Base-by-base conservation (phyloP, 2,329 filamentous ascomycete species). In the Emydomyces testavorans region DNA sequence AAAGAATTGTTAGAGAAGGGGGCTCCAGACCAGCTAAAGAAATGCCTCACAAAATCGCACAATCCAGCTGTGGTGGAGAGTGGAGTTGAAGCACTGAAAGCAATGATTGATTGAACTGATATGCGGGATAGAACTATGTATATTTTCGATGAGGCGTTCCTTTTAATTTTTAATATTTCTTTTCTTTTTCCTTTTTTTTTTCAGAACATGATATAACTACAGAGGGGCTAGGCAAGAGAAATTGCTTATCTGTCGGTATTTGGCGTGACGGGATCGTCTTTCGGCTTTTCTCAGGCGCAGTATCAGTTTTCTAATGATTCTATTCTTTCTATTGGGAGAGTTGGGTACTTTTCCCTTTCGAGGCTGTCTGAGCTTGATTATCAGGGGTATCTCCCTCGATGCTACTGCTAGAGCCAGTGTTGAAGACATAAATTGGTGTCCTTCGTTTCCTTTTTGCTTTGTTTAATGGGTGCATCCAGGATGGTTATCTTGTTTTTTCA, bases 31-130 rank as follows among this genome's bases (percentile, higher is more conserved):
- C 69, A 77, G 2, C 61, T 95, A 51, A 88, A 80, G 58, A 74
- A 76, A 41, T 80, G 80, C 55, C 68, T 89, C 38, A 83, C 80
- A 69, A 79, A 78, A 63, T 82, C 78, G 40, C 74, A 79, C 50
- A 78, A 79, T 51, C 72, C 78, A 5, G 80, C 84, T 53, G 80
- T 94, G 20, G 60, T 94, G 42, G 76, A 83, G 58, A 70, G 82
- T 13, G 80, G 81, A 0, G 79, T 87, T 4, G 78, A 86, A 59
- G 82, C 82, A 1, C 61, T 94, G 58, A 89, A 89, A 68, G 62
- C 43, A 31, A 38, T 46, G 43, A 37, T 36, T 23, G 20, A 23
- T n/a, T 47, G 28, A 37, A 34, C 15, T 6, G 26, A 39, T 16
- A 39, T 24, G 5, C 3, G 20, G 23, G 23, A 28, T 23, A 44